Conservation (phyloP, 2,329 filamentous ascomycete species). For the Fonsecaea pedrosoi region DNA sequence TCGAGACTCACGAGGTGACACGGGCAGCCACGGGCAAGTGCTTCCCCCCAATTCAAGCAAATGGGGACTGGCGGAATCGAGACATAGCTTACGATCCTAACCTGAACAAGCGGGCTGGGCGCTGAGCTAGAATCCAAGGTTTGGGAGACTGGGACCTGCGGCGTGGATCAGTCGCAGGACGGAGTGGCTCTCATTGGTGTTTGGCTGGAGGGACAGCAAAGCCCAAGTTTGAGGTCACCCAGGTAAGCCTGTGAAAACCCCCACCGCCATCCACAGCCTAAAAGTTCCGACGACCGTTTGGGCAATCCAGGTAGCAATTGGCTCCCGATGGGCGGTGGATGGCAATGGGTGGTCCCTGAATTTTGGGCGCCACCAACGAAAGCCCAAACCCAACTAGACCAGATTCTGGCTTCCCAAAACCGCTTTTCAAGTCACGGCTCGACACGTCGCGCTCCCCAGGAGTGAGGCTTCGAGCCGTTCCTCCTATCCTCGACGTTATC, state of each 20-base stretch:
- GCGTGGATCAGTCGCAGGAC: conserved; percentile 25
- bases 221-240: background rate
- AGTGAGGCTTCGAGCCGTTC: conserved; percentile 16
- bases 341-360: conserved; percentile 12
- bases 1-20: background rate
- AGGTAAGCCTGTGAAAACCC: conserved; percentile 2
- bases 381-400: conserved; percentile 19
- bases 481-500: conserved; percentile 22
- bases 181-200: conserved; percentile 27
- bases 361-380: conserved; percentile 11
- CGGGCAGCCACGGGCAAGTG: background rate
- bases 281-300: background rate
- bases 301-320: background rate
- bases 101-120: conserved; percentile 9
- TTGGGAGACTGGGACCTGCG: conserved; percentile 3
- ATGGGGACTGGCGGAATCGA: conserved; percentile 11
- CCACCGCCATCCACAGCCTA: conserved; percentile 8
- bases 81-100: conserved; percentile 15
- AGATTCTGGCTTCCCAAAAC: conserved; percentile 16
- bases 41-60: background rate
- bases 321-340: conserved; percentile 1
- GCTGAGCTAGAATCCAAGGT: conserved; percentile 12
- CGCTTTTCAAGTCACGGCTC: conserved; percentile 30
- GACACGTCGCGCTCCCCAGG: conserved; percentile 33
- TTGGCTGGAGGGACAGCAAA: conserved; percentile 8